Evolutionary conservation across 805 yeast genomes (phyloP).

Genomic region (Candida railenensis): DNA sequence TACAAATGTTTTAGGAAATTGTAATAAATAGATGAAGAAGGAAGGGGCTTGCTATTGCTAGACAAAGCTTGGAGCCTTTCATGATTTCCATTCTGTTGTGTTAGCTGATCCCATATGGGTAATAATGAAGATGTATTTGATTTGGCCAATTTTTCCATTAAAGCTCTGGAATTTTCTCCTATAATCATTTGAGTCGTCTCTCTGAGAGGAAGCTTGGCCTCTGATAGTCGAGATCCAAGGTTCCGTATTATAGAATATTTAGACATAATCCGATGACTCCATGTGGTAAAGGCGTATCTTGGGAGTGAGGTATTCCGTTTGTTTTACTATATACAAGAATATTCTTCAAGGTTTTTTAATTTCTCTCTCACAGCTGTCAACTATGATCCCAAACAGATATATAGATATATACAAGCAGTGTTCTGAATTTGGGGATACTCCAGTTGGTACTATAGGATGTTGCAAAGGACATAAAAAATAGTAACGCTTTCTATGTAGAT

Average conservation of each 20-base stretch:
- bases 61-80: not conserved
- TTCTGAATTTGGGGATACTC: too few species aligned
- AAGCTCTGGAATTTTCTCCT: not conserved
- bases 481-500: not conserved
- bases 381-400: not conserved
- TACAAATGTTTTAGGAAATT: not conserved
- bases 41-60: not conserved
- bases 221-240: not conserved
- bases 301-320: too few species aligned
- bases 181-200: constrained; percentile 4
- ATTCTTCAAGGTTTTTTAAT: not conserved
- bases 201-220: constrained; percentile 1
- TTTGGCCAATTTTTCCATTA: not conserved
- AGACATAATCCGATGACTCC: not conserved
- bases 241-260: not conserved
- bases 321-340: not conserved
- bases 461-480: not conserved
- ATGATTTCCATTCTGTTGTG: not conserved
- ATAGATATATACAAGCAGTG: too few species aligned
- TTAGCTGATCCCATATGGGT: not conserved
- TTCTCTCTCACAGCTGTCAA: too few species aligned
- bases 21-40: constrained; percentile 3
- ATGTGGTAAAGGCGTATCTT: too few species aligned
- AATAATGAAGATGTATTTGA: not conserved
- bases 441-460: too few species aligned